Percentiles rank a stretch among this genome's conserved stretches.
These are phyloP conservation scores for Narthecium ossifragum DNA, from an alignment of 106 monocot species.

Conservation along the genomic window DNA sequence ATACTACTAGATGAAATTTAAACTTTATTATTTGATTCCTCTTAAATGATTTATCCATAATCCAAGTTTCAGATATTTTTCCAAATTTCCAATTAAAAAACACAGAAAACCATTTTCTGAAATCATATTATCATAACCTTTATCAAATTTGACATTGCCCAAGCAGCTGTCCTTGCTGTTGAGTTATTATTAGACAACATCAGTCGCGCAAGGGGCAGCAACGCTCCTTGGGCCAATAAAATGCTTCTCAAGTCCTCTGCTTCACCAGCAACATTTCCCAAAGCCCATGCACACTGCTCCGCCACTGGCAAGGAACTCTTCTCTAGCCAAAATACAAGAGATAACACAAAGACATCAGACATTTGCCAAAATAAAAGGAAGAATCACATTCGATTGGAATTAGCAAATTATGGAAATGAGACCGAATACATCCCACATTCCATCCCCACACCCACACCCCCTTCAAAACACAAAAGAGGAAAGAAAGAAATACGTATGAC, in stretches of 20 bases:
- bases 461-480: no score
- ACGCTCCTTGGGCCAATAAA: conserved; percentile 79
- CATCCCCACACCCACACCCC: no score
- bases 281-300: conserved; percentile 98
- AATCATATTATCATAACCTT: conserved; percentile 61
- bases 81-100: no score
- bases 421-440: no score
- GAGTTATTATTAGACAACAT: conserved; percentile 77
- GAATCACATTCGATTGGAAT: neutral
- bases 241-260: conserved; percentile 73
- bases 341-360: conserved; percentile 1
- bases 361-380: neutral
- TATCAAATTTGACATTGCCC: conserved; percentile 96
- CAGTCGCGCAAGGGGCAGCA: conserved; percentile 79
- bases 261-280: conserved; percentile 98
- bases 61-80: no score
- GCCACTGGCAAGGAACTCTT: conserved; percentile 82
- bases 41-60: no score
- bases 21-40: no score
- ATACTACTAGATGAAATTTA: no score
- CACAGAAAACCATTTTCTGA: no score
- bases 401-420: neutral
- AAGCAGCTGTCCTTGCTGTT: conserved; percentile 84
- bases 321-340: conserved; percentile 39
- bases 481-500: no score